Evolutionary conservation across 2,329 filamentous ascomycete species (phyloP), one percentile per base, ranked within the genome.

Genomic region (Chaetomium sp.): DNA sequence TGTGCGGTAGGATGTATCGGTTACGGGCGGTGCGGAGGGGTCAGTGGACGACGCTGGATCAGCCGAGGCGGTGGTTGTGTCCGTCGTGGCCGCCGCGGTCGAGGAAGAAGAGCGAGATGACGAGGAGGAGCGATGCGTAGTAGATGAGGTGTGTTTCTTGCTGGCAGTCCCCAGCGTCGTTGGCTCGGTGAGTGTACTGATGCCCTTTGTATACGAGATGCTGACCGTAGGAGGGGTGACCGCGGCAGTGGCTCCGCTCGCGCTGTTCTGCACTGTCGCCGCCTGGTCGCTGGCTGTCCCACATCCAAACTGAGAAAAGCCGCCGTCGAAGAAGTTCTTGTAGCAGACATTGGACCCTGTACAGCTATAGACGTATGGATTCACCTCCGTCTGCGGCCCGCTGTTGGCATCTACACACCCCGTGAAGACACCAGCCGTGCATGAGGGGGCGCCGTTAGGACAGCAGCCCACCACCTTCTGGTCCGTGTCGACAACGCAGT

Each of bases 361-460:
- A 66, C 81, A 84, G 8, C 79, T 81, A 62, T 72, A 83, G 36
- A 83, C 70, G 57, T 82, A 82, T 0, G 80, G 80, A 59, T 84
- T 76, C 53, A 76, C 69, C 54, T 74, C 76, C 3, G 74, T 77
- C 63, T 80, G 77, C 1, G 75, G 69, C 4, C 70, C 70, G 54
- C 75, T 80, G 61, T 75, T 77, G 50, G 64, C 63, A 62, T 84
- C 81, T 43, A 82, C 77, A 57, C 81, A 84, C 41, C 72, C 74
- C 2, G 80, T 84, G 65, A 76, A 84, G 41, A 84, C 75, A 52
- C 81, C 81, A 3, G 72, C 70, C 1, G 76, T 78, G 66, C 81
- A 84, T 6, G 73, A 63, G 2, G 69, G 74, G 11, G 67, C 66
- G 11, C 71, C 73, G 61, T 83, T 72, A 0, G 80, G 79, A 63